Evolutionary conservation across 306 rosid genomes (phyloP), one percentile per base, ranked within the genome.

Genomic region (Cucumis cinereus): DNA sequence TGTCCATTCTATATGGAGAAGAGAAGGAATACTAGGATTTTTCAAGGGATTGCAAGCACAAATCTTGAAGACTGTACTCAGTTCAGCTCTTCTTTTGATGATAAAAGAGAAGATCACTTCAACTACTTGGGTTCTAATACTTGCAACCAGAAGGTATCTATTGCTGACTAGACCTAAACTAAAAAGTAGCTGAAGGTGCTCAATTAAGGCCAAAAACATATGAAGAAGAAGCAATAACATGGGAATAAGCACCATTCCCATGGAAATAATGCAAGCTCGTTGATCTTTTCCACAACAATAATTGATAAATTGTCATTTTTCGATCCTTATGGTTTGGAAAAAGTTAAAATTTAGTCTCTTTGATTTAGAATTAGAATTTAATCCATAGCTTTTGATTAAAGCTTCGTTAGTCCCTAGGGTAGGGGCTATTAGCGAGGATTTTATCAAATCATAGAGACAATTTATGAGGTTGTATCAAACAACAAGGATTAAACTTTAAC

Each of bases 21-120:
- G 80, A 36, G 99, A 95, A 89, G 99, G 99, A 45, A 13, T 90
- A 64, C 61, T 77, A 38, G 99, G 99, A 36, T 95, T 81, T 81
- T 95, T 88, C 85, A 95, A 95, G 87, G 99, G 99, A 80, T 82
- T 95, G 83, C 88, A 95, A 35, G 99, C 97, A 78, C 99, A 95
- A 84, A 92, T 95, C 84, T 83, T 95, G 83, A 95, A 95, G 87
- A 95, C 99, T 17, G 99, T 95, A 79, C 86, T 95, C 67, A 95
- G 98, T 81, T 90, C 99, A 1, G 99, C 99, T 19, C 78, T 95
- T 78, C 97, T 95, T 82, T 86, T 95, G 85, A 95, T 95, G 99
- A 95, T 95, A 88, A 95, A 95, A 88, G 99, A 95, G 83, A 95
- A 95, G 78, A 90, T 95, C 62, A 85, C 90, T 28, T 90, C 96